Base-by-base conservation (phyloP, 345 rosid species). In the Turnera subulata region DNA sequence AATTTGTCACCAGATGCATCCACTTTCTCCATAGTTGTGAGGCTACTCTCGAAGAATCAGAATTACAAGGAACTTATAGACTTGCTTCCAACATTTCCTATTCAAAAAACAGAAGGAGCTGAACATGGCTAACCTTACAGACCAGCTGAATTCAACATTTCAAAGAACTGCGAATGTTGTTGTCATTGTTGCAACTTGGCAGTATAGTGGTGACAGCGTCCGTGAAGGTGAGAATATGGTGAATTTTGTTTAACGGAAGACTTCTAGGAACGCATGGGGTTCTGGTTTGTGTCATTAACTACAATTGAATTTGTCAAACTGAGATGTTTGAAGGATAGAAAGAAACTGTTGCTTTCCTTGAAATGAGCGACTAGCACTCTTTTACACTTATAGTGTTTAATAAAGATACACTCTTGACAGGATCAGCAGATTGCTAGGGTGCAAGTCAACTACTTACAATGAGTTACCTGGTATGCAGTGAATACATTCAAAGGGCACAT, bases 11-110 rank as follows among this genome's bases (percentile, higher is more conserved):
- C 69, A 17, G 50, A 76, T 63, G 64, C 46, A 22, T 20, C 23
- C 35, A 61, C 75, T 4, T 32, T 45, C 11, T 66, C 58, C 15
- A 64, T 54, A 38, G 73, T 73, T 6, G 22, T 62, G 11, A 61
- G 68, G 12, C 64, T 65, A 51, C 68, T 73, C 18, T 58, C 61
- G 6, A 61, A 55, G 61, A 67, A 70, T 54, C 69, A 67, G 45
- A 71, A 48, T 1, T 61, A 67, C 58, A 55, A 21, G 2, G 52
- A 67, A 49, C 53, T 20, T 46, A 20, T 70, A 19, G 47, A 68
- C 49, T 58, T 70, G 50, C 67, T 76, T 55, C 78, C 80, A 16
- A 17, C 53, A 32, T 76, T 79, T 58, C 70, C 65, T 25, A 39
- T 38, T 16, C 50, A 23, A 68, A 33, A 19, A 53, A 50, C 16